Conservation (phyloP, 768 basidiomycete species). For the Chalciporus pseudorubinellus region DNA sequence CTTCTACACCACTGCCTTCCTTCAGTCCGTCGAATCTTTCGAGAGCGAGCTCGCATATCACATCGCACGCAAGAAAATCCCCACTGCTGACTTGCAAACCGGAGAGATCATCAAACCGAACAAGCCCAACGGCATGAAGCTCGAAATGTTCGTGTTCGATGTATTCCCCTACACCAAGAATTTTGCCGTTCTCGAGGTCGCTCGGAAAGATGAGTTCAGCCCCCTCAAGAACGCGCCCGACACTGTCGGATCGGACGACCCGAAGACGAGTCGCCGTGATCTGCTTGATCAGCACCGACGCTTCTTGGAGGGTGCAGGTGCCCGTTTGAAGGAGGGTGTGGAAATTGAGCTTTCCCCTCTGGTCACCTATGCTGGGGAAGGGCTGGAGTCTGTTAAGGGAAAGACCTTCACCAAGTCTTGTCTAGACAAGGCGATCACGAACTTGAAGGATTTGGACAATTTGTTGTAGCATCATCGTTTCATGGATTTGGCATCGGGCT, state of each 20-base stretch:
- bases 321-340: constrained; percentile 62
- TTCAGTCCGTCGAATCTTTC: constrained; percentile 74
- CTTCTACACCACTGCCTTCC: constrained; percentile 89
- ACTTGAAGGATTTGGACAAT: constrained; percentile 68
- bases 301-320: constrained; percentile 81
- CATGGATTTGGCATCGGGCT: constrained; percentile 4
- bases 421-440: constrained; percentile 42
- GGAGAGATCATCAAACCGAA: constrained; percentile 74
- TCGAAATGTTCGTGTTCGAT: constrained; percentile 98
- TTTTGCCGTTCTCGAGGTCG: constrained; percentile 88
- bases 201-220: constrained; percentile 87
- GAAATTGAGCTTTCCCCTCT: constrained; percentile 91
- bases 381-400: constrained; percentile 74
- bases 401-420: constrained; percentile 78
- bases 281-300: constrained; percentile 83
- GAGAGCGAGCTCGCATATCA: constrained; percentile 93
- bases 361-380: constrained; percentile 91
- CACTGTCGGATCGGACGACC: constrained; percentile 76
- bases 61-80: constrained; percentile 97
- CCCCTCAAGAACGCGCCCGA: constrained; percentile 98
- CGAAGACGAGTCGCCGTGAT: constrained; percentile 87
- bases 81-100: constrained; percentile 67
- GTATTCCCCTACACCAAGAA: constrained; percentile 89
- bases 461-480: constrained; percentile 43
- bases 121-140: constrained; percentile 98